phyloP scores from a whole-genome alignment of 2,329 filamentous ascomycete genomes.

The Apiospora malaysiana region DNA sequence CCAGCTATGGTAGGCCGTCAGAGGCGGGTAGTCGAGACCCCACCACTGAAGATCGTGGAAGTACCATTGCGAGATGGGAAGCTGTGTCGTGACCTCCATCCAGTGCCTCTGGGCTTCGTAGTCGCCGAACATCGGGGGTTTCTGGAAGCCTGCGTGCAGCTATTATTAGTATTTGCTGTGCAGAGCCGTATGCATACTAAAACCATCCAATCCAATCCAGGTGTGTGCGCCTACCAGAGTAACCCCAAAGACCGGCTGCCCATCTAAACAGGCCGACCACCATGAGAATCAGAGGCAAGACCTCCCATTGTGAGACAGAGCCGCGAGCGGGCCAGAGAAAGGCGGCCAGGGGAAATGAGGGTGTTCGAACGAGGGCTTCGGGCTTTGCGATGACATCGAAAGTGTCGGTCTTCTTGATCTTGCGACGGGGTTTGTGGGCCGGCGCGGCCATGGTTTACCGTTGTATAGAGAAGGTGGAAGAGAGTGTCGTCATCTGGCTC shows the following conservation, averaged over 20 bases:
- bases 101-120: conserved; percentile 98
- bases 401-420: conserved; percentile 52
- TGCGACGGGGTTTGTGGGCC: conserved; percentile 65
- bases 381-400: conserved; percentile 44
- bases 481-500: conserved; percentile 11
- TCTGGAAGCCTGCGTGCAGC: conserved; percentile 66
- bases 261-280: conserved; percentile 89
- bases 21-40: conserved; percentile 95
- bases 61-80: conserved; percentile 96
- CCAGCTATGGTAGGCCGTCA: conserved; percentile 99
- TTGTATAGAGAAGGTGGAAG: background rate
- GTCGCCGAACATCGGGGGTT: conserved; percentile 92
- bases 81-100: conserved; percentile 94
- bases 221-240: conserved; percentile 71
- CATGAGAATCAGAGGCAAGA: conserved; percentile 88
- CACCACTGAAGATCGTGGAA: conserved; percentile 97
- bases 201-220: conserved; percentile 4
- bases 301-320: conserved; percentile 88
- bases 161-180: conserved; percentile 25
- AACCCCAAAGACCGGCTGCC: conserved; percentile 91
- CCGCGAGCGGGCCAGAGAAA: conserved; percentile 92
- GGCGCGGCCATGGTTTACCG: conserved; percentile 52
- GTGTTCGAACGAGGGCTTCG: conserved; percentile 60
- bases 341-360: conserved; percentile 89
- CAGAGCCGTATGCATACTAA: background rate